Evolutionary conservation across 2,329 filamentous ascomycete genomes (phyloP).

Genomic region (Calonectria crousiana): DNA sequence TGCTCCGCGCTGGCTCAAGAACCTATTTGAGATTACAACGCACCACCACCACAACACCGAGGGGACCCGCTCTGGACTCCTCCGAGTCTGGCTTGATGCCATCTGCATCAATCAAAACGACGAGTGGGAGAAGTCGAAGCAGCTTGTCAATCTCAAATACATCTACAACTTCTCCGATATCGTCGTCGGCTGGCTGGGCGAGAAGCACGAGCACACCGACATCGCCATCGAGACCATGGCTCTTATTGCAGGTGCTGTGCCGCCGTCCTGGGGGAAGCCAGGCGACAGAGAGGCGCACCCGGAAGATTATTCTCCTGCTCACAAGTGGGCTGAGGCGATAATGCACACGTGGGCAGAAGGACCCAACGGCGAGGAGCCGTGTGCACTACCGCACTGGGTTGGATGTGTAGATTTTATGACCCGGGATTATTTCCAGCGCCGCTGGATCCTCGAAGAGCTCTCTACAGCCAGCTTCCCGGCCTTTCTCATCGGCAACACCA

Average conservation of each 20-base stretch:
- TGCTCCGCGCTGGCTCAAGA: conserved; percentile 32
- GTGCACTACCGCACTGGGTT: conserved; percentile 38
- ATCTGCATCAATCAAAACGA: conserved; percentile 47
- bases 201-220: conserved; percentile 45
- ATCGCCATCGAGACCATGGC: conserved; percentile 41
- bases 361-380: conserved; percentile 38
- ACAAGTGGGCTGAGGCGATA: conserved; percentile 47
- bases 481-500: conserved; percentile 50
- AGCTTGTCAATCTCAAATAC: conserved; percentile 44
- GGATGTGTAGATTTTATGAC: conserved; percentile 45
- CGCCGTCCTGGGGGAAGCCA: conserved; percentile 48
- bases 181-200: conserved; percentile 50
- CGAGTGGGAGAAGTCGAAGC: conserved; percentile 43
- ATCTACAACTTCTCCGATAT: conserved; percentile 47
- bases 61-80: conserved; percentile 24
- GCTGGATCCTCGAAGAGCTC: conserved; percentile 53
- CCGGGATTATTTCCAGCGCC: conserved; percentile 50
- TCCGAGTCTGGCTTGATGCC: conserved; percentile 49
- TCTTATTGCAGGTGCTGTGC: conserved; percentile 48
- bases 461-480: conserved; percentile 48
- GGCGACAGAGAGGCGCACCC: conserved; percentile 49
- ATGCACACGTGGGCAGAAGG: conserved; percentile 37
- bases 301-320: conserved; percentile 49
- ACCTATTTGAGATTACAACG: conserved; percentile 10
- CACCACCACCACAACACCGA: conserved; percentile 12